Conservation (phyloP, 2,329 filamentous ascomycete species). For the Diaporthe velutina region DNA sequence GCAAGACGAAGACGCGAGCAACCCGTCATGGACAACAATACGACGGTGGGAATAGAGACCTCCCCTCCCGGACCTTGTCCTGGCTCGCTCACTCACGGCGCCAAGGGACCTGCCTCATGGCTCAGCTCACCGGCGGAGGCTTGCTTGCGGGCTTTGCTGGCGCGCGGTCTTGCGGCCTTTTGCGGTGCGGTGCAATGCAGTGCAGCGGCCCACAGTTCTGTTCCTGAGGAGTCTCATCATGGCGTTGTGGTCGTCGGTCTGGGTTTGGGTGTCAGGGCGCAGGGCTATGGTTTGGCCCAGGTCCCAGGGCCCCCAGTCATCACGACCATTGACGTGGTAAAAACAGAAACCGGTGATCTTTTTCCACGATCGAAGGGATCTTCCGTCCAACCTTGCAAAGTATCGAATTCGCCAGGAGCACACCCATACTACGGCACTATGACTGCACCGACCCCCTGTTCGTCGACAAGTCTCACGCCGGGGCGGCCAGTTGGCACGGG, state of each 20-base stretch:
- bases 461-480: conserved; percentile 17
- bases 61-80: conserved; percentile 12
- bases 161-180: conserved; percentile 23
- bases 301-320: conserved; percentile 20
- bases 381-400: conserved; percentile 21
- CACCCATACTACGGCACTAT: conserved; percentile 21
- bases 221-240: conserved; percentile 30
- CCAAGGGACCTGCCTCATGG: conserved; percentile 13
- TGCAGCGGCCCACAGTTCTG: conserved; percentile 37
- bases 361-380: conserved; percentile 39
- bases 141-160: too few species aligned
- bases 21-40: not conserved
- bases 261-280: conserved; percentile 30
- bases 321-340: conserved; percentile 38
- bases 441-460: conserved; percentile 37
- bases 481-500: conserved; percentile 25
- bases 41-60: not conserved
- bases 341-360: conserved; percentile 39
- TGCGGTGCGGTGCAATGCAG: conserved; percentile 26
- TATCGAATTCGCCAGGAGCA: conserved; percentile 24
- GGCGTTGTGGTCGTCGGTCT: conserved; percentile 27
- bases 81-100: not conserved
- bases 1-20: not conserved
- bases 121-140: conserved; percentile 33
- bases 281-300: conserved; percentile 18